A percentile compares a stretch with the other conserved stretches of the same genome.
phyloP scores from a whole-genome alignment of 768 basidiomycete genomes.

The Tulasnella sp. region DNA sequence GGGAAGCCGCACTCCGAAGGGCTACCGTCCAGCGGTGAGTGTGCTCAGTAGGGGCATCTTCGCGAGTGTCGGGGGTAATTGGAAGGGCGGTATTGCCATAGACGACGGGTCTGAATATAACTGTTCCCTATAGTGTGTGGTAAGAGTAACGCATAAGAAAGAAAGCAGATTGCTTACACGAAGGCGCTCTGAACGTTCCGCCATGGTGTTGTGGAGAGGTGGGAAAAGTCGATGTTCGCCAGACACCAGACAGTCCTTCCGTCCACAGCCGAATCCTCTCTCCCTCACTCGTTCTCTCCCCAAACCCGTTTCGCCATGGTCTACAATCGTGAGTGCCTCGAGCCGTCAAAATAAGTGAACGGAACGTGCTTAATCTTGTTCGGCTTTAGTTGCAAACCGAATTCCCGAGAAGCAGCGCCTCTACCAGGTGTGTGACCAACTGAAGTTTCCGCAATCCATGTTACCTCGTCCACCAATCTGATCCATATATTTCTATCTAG shows the following conservation, averaged over 20 bases:
- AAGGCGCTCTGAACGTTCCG: conserved; percentile 29
- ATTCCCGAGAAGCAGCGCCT: conserved; percentile 61
- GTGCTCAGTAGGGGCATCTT: conserved; percentile 54
- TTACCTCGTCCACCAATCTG: conserved; percentile 17
- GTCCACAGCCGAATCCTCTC: conserved; percentile 29
- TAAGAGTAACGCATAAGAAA: conserved; percentile 25
- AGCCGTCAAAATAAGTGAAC: neutral
- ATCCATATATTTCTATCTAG: conserved; percentile 39
- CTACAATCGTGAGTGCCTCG: conserved; percentile 45
- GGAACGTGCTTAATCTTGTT: conserved; percentile 4
- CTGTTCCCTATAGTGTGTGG: conserved; percentile 58
- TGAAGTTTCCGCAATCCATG: conserved; percentile 22
- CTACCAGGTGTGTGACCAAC: conserved; percentile 53
- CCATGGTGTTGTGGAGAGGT: conserved; percentile 13
- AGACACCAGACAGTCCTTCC: conserved; percentile 29
- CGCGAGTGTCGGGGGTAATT: conserved; percentile 65
- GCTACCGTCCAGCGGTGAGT: conserved; percentile 98
- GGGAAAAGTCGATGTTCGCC: conserved; percentile 14
- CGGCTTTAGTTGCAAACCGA: conserved; percentile 53
- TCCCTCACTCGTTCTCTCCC: conserved; percentile 40
- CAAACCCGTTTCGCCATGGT: conserved; percentile 60
- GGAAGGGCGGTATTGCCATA: conserved; percentile 91
- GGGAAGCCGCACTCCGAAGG: conserved; percentile 79
- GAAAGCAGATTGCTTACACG: conserved; percentile 26
- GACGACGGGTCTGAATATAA: conserved; percentile 84